Evolutionary conservation across 352 stramenopile species (phyloP), one percentile per base, ranked within the genome.

Genomic region (Phytopythium cucurbitacearum): DNA sequence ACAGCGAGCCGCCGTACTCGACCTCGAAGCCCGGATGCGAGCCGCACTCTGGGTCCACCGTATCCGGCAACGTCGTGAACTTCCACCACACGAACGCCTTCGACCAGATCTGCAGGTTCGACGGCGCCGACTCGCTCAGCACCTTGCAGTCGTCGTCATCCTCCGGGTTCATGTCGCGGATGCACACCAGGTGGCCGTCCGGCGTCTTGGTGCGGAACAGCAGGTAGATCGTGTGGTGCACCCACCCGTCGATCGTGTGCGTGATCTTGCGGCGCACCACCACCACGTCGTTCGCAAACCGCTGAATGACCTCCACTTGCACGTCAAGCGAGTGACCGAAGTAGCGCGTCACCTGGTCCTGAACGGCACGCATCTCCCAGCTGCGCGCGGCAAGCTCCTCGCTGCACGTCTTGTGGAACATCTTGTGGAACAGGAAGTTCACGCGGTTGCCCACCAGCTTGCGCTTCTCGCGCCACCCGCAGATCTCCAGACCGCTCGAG

Each of bases 1-100:
- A 64, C 3, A 85, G 51, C 15, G 66, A 78, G 1, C 74, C 71
- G 49, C 74, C 74, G 50, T 85, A 85, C 60, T 80, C 69, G 12
- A 85, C 71, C 42, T 85, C 69, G 40, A 85, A 85, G 44, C 73
- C 73, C 34, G 15, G 50, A 2, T 40, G 36, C 13, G 40, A 51
- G 45, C 28, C 33, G 40, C 11, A 12, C 45, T 62, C 47, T 28
- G 21, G 21, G 13, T 40, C 59, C 51, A 64, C 58, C 37, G 60
- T 62, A 28, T 80, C 60, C 3, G 67, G 67, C 15, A 85, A 43
- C 7, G 57, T 74, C 13, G 65, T 85, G 35, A 85, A 82, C 57
- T 80, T 82, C 71, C 73, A 85, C 71, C 71, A 85, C 37, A 82
- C 74, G 36, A 85, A 85, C 12, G 69, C 75, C n/a, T 80, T 81